Percentiles rank a stretch among this genome's conserved stretches.
Evolutionary conservation across 108 stramenopile species (phyloP).

Genomic region (Parmales sp.): DNA sequence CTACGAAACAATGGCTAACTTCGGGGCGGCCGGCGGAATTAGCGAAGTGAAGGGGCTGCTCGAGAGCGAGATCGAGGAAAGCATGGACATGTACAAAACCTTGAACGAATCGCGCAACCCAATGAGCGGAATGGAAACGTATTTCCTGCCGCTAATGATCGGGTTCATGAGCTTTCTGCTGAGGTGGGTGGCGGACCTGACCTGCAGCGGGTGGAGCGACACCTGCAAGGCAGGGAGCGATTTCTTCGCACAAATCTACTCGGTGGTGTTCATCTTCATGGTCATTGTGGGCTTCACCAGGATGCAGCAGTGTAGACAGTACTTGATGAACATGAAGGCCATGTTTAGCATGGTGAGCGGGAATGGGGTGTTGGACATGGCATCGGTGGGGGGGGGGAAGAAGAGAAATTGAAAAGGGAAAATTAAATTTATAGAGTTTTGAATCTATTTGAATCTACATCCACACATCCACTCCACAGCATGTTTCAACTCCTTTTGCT

Average conservation of each 20-base stretch:
- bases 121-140: conserved; percentile 72
- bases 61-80: conserved; percentile 48
- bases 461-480: too few relatives aligned
- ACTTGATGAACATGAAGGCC: conserved; percentile 34
- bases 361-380: too few relatives aligned
- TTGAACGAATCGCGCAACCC: conserved; percentile 83
- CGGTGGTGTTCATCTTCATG: conserved; percentile 65
- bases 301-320: conserved; percentile 52
- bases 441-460: too few relatives aligned
- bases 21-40: conserved; percentile 72
- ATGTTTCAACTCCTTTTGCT: too few relatives aligned
- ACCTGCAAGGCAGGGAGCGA: conserved; percentile 63
- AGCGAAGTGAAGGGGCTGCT: conserved; percentile 49
- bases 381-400: too few relatives aligned
- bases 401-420: too few relatives aligned
- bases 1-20: conserved; percentile 84
- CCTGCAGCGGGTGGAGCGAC: conserved; percentile 62
- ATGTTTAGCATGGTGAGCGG: conserved; percentile 35
- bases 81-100: conserved; percentile 55
- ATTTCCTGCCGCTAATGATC: conserved; percentile 64
- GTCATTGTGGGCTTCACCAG: conserved; percentile 68
- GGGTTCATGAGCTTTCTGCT: conserved; percentile 63
- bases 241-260: conserved; percentile 61
- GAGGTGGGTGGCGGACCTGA: conserved; percentile 60
- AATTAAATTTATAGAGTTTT: too few relatives aligned